Evolutionary conservation across 306 rosid genomes (phyloP), one percentile per base, ranked within the genome.

Genomic region (Inga laurina): DNA sequence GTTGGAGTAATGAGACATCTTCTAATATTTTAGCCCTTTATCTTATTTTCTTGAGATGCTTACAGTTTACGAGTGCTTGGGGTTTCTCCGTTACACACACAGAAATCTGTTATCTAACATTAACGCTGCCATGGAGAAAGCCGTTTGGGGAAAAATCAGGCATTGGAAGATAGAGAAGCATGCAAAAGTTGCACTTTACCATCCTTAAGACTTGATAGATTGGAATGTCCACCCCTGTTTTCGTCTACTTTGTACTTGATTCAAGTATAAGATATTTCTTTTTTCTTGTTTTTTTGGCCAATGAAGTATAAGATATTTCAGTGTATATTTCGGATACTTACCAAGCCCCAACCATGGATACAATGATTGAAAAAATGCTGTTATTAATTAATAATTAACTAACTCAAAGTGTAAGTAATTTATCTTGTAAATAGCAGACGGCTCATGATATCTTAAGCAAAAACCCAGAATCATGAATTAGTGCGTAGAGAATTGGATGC

Each of bases 211-310:
- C 46, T 74, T 51, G 10, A 30, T 32, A 74, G 16, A 32, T 16
- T 49, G 30, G 65, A 74, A 9, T 76, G 24, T 10, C 32, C 66
- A 51, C 32, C n/a, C 3, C 24, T 18, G 48, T 34, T 35, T 19
- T 57, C 32, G 34, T 8, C 57, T 52, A 19, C 11, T 34, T 75
- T 19, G 67, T 12, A 54, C 19, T 52, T 32, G 5, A 30, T 10
- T 19, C 1, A 35, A 51, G 32, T 52, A 52, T 34, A 34, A 9
- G 74, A 21, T 88, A 90, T 96, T 91, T 96, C 98, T 62, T 90
- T 5, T 54, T 87, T 93, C 59, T 27, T 27, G 30, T 27, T 27
- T 27, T 27, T 27, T 27, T 27, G 30, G 30, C 30, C 30, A 27
- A 27, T 27, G 30, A 27, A 27, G 30, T 27, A 27, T 18, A 69